Evolutionary conservation across 192 early-diverging fungal species (phyloP).

Genomic region (Diversispora epigaea): DNA sequence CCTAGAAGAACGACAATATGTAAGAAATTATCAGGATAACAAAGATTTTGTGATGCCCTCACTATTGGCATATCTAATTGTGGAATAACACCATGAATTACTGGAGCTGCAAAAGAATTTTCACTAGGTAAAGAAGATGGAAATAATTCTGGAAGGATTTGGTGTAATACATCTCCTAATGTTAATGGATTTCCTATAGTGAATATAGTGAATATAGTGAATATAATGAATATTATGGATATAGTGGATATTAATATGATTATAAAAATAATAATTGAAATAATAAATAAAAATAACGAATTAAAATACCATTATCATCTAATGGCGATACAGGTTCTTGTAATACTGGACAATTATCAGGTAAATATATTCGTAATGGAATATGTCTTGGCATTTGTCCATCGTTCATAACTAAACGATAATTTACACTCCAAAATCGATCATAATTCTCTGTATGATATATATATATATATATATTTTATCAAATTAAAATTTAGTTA

Average conservation of each 20-base stretch:
- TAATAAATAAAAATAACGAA: not conserved
- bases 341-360: conserved; percentile 56
- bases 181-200: conserved; percentile 39
- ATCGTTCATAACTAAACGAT: conserved; percentile 50
- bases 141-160: conserved; percentile 48
- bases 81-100: conserved; percentile 70
- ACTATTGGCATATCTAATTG: conserved; percentile 70
- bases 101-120: conserved; percentile 44
- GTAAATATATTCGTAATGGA: conserved; percentile 62
- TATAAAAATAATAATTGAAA: too few species aligned
- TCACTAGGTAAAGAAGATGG: conserved; percentile 39
- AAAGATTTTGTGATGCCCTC: conserved; percentile 75
- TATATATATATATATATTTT: too few species aligned
- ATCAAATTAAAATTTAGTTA: too few species aligned
- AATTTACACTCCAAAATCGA: conserved; percentile 65
- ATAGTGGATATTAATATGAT: too few species aligned
- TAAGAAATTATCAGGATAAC: conserved; percentile 81
- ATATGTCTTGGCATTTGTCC: conserved; percentile 49
- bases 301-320: conserved; percentile 52
- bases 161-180: conserved; percentile 51
- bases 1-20: conserved; percentile 62
- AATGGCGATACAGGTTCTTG: conserved; percentile 59
- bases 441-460: conserved; percentile 49
- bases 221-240: too few species aligned
- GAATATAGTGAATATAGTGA: not conserved